A percentile compares a stretch with the other conserved stretches of the same genome.
Evolutionary conservation across 352 stramenopile species (phyloP).

Genomic region (Globisporangium camurandrum): DNA sequence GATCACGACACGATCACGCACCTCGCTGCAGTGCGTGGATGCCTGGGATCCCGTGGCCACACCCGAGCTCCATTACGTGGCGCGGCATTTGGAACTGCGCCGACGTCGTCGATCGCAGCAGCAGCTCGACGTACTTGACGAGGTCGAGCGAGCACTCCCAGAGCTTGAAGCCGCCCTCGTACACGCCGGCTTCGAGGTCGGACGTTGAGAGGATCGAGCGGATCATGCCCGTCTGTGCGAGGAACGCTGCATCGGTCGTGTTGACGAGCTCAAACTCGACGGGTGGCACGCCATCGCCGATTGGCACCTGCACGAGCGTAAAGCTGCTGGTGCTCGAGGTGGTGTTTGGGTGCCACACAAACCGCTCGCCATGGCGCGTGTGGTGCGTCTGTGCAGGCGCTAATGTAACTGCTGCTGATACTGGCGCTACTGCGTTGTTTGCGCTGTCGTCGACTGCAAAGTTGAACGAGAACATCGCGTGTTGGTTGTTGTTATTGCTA

Average conservation of each 20-base stretch:
- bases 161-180: conserved; percentile 84
- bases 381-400: conserved; percentile 7
- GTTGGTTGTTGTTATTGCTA: conserved; percentile 6
- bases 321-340: background rate
- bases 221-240: conserved; percentile 49
- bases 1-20: conserved; percentile 10
- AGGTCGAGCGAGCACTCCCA: conserved; percentile 81
- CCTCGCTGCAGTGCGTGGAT: conserved; percentile 68
- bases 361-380: conserved; percentile 46
- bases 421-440: background rate
- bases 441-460: conserved; percentile 33
- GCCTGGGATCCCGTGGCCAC: conserved; percentile 67
- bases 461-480: conserved; percentile 72
- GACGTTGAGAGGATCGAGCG: conserved; percentile 60
- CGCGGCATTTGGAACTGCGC: conserved; percentile 15
- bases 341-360: conserved; percentile 19
- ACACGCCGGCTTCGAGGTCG: conserved; percentile 70
- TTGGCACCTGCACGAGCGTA: conserved; percentile 22
- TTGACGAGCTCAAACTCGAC: conserved; percentile 60
- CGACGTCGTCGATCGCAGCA: conserved; percentile 13
- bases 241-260: conserved; percentile 39
- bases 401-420: background rate
- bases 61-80: conserved; percentile 67
- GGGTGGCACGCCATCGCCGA: conserved; percentile 2
- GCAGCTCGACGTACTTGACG: conserved; percentile 35